Evolutionary conservation across 2,329 filamentous ascomycete species (phyloP), one percentile per base, ranked within the genome.

Genomic region (Trichophyton rubrum): DNA sequence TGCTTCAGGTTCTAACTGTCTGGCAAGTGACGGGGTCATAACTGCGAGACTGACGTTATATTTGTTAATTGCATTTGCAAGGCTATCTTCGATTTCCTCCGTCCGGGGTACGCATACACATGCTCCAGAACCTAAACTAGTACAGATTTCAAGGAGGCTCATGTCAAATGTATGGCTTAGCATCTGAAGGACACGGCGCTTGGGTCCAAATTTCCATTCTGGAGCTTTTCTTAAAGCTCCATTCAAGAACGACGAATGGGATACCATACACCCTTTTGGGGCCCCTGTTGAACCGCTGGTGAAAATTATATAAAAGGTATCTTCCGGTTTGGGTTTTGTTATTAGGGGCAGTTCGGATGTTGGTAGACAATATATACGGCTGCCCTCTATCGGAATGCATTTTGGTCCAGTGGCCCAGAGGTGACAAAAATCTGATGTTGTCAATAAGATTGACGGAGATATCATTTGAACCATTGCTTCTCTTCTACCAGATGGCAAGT

Each of bases 301-400:
- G 62, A 84, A 81, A 6, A 85, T 75, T 1, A 82, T 82, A 68
- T 95, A 95, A 3, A 88, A 85, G 1, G 88, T 69, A 43, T 64
- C 61, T 9, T 35, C 40, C 5, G 63, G 63, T 7, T 59, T 62
- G 27, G 51, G 57, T 3, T 3, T 35, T 4, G 15, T 7, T 30
- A 41, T 11, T 7, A 45, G 11, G 1, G 85, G 71, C 0, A 79
- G 78, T 13, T 57, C n/a, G 20, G 7, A 38, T 1, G 17, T 38
- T 0, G 78, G 78, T 60, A 84, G 77, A 0, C 80, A 77, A 30
- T 51, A n/a, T 1, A 77, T 66, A 24, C 77, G 17, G 80, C 75
- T 62, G 84, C 81, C 56, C 81, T 79, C 7, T 78, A 64, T 79
- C 66, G 79, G 81, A 22, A 65, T 64, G 35, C 66, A 61, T 47